These are phyloP conservation scores for Hypoxylon sp. DNA, from an alignment of 2,329 filamentous ascomycete genomes.

Conservation along the genomic window DNA sequence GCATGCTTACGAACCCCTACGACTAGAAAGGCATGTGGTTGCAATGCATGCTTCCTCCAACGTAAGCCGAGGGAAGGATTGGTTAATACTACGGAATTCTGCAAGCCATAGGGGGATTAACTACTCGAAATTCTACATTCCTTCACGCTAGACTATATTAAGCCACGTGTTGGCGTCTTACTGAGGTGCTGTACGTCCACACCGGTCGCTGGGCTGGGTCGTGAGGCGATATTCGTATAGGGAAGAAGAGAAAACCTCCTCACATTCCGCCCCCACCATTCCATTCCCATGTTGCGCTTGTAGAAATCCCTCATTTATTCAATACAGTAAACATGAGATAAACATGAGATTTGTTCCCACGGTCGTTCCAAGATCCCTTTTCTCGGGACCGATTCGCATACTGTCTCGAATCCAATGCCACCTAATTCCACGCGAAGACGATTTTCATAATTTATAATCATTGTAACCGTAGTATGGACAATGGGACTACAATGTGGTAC, in stretches of 20 bases:
- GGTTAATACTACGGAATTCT: slow-evolving; percentile 7
- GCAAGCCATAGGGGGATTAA: slow-evolving; percentile 10
- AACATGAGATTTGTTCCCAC: slow-evolving; percentile 12
- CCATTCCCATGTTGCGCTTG: not conserved
- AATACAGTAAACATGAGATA: slow-evolving; percentile 8
- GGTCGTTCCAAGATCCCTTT: slow-evolving; percentile 13
- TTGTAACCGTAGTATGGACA: not conserved
- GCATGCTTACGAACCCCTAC: slow-evolving; percentile 7
- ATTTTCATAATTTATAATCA: slow-evolving; percentile 2
- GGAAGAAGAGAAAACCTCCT: not conserved
- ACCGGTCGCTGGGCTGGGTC: not conserved
- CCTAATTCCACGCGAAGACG: slow-evolving; percentile 10
- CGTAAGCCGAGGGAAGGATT: slow-evolving; percentile 22
- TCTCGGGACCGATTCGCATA: slow-evolving; percentile 11
- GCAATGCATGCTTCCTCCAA: slow-evolving; percentile 23
- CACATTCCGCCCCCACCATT: not conserved
- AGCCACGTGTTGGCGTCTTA: slow-evolving; percentile 18
- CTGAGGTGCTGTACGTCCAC: slow-evolving; percentile 6
- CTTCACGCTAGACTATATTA: slow-evolving; percentile 13
- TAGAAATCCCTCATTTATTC: slow-evolving; percentile 10
- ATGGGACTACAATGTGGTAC: not conserved
- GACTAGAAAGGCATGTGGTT: slow-evolving; percentile 21
- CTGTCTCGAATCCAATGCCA: slow-evolving; percentile 1
- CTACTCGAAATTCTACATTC: slow-evolving; percentile 6
- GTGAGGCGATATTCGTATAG: slow-evolving; percentile 3